Conservation (phyloP, 805 yeast genomes). For the Lachancea fermentati region DNA sequence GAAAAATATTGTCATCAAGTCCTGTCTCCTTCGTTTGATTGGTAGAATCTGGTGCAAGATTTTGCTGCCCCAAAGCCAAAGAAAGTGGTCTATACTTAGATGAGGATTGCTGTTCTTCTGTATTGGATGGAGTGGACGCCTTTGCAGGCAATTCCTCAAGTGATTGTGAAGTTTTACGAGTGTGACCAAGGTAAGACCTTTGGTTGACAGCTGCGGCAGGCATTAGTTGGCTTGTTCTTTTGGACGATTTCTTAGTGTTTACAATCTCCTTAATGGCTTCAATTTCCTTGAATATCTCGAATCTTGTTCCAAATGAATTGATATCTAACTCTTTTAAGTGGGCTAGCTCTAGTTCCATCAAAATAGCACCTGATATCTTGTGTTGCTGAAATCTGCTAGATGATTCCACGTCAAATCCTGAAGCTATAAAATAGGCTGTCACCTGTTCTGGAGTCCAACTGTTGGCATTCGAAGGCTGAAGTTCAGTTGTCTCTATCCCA, state of each 20-base stretch:
- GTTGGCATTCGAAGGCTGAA: conserved; percentile 45
- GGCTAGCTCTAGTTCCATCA: conserved; percentile 78
- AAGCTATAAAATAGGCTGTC: conserved; percentile 60
- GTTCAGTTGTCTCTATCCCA: conserved; percentile 25
- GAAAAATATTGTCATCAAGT: conserved; percentile 35
- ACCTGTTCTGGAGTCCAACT: conserved; percentile 88
- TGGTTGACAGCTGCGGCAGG: conserved; percentile 37
- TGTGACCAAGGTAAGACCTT: conserved; percentile 10
- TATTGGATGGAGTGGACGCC: conserved; percentile 10
- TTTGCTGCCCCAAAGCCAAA: conserved; percentile 1
- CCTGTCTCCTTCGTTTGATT: conserved; percentile 13
- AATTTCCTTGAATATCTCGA: conserved; percentile 85
- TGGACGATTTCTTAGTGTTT: conserved; percentile 1
- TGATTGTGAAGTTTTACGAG: conserved; percentile 5
- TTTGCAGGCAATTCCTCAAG: conserved; percentile 12
- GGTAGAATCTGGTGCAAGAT: conserved; percentile 5
- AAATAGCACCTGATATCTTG: conserved; percentile 80
- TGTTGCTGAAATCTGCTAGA: conserved; percentile 80
- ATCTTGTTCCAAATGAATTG: conserved; percentile 88
- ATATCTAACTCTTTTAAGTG: conserved; percentile 90
- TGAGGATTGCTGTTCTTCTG: conserved; percentile 1
- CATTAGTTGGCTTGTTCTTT: conserved; percentile 29
- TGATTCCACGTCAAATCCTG: conserved; percentile 70
- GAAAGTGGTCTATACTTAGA: conserved; percentile 14
- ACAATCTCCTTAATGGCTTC: conserved; percentile 47